phyloP scores from a whole-genome alignment of 2,329 filamentous ascomycete genomes.

The Sporothrix dimorphospora region DNA sequence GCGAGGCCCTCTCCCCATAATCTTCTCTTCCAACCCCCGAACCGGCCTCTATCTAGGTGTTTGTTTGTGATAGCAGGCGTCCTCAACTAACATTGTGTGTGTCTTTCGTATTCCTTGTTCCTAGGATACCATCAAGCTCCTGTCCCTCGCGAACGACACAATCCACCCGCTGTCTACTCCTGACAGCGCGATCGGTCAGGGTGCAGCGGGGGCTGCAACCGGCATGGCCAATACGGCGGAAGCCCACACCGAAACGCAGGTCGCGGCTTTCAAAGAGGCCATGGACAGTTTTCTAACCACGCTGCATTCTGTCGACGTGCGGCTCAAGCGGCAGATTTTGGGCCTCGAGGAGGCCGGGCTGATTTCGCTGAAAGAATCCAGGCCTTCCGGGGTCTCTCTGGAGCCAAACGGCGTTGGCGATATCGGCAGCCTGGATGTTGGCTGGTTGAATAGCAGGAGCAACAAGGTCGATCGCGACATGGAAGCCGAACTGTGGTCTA shows the following conservation, averaged over 20 bases:
- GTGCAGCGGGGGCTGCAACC: neutral
- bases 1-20: slow-evolving; percentile 38
- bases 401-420: slow-evolving; percentile 59
- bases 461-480: slow-evolving; percentile 81
- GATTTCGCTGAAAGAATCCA: slow-evolving; percentile 54
- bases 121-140: slow-evolving; percentile 53
- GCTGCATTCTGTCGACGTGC: slow-evolving; percentile 73
- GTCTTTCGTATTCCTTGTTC: neutral
- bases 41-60: neutral
- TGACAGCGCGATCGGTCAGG: slow-evolving; percentile 8
- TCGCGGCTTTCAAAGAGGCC: slow-evolving; percentile 59
- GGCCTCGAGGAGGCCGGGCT: slow-evolving; percentile 82
- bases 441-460: slow-evolving; percentile 85
- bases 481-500: slow-evolving; percentile 77
- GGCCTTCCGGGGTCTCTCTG: slow-evolving; percentile 41
- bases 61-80: neutral
- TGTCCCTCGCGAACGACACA: slow-evolving; percentile 58
- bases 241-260: slow-evolving; percentile 50
- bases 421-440: slow-evolving; percentile 73
- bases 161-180: slow-evolving; percentile 64
- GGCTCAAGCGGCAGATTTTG: slow-evolving; percentile 74
- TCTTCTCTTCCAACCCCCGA: slow-evolving; percentile 40
- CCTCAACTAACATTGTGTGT: neutral
- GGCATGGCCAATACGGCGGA: slow-evolving; percentile 27
- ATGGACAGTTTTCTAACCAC: slow-evolving; percentile 71